Conservation (phyloP, 176 grass and related monocot species). For the Oryza glumipatula region DNA sequence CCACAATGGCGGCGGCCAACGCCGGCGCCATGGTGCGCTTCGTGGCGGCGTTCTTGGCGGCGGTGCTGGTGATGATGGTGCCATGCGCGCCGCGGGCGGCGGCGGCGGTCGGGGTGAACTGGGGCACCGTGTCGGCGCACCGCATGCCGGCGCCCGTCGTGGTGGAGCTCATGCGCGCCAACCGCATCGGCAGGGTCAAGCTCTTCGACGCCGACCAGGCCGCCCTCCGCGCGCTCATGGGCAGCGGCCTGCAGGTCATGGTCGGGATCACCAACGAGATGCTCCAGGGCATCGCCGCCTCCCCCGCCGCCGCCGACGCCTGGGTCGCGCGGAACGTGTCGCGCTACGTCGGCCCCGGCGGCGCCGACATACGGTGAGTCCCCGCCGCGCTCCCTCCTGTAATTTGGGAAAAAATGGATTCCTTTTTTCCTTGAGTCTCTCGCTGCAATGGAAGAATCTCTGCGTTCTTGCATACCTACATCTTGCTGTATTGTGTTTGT, state of each 20-base stretch:
- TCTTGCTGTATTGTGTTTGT: too few species aligned
- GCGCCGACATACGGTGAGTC: constrained; percentile 77
- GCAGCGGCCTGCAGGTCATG: constrained; percentile 82
- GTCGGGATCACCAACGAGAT: constrained; percentile 67
- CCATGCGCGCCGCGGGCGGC: constrained; percentile 32
- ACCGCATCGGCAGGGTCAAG: constrained; percentile 79
- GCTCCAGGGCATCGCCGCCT: constrained; percentile 42
- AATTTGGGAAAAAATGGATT: too few species aligned
- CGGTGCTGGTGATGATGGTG: neutral
- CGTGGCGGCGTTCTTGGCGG: neutral
- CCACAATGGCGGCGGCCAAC: too few species aligned
- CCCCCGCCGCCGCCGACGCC: constrained; percentile 51
- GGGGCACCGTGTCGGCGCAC: constrained; percentile 79
- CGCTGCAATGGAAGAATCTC: neutral
- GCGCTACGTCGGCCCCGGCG: constrained; percentile 67
- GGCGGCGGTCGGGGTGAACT: constrained; percentile 83
- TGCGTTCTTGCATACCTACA: neutral
- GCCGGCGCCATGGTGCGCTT: neutral
- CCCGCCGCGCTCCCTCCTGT: neutral
- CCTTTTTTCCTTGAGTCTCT: neutral
- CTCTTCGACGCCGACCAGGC: constrained; percentile 70
- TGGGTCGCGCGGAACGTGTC: constrained; percentile 79
- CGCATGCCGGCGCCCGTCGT: constrained; percentile 59
- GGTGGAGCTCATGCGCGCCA: constrained; percentile 72
- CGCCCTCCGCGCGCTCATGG: constrained; percentile 60